Evolutionary conservation across 2,329 filamentous ascomycete species (phyloP).

Genomic region (Bipolaris victoriae): DNA sequence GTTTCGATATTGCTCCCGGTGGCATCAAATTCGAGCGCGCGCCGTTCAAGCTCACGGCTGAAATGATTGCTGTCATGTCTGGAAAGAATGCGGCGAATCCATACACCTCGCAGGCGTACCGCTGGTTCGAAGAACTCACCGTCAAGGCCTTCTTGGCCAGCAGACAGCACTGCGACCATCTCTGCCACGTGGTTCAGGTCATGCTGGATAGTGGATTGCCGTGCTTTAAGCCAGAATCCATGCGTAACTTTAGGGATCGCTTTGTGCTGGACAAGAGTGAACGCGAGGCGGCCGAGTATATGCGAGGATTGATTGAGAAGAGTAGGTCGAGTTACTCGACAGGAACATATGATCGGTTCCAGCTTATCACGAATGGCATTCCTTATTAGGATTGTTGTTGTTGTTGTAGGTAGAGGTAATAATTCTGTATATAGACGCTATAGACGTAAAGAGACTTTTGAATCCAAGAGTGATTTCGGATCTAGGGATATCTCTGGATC

Average conservation of each 20-base stretch:
- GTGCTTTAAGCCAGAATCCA: slow-evolving; percentile 96
- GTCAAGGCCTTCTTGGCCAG: slow-evolving; percentile 93
- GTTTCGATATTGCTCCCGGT: slow-evolving; percentile 97
- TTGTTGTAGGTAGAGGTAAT: too few relatives aligned
- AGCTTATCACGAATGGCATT: slow-evolving; percentile 95
- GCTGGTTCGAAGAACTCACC: slow-evolving; percentile 95
- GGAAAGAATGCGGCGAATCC: slow-evolving; percentile 59
- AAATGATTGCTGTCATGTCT: slow-evolving; percentile 99
- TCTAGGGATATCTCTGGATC: too few relatives aligned
- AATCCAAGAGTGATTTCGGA: too few relatives aligned
- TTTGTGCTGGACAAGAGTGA: slow-evolving; percentile 94
- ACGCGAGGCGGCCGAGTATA: slow-evolving; percentile 91
- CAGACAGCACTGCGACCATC: slow-evolving; percentile 83
- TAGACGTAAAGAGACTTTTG: background rate
- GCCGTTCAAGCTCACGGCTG: slow-evolving; percentile 94
- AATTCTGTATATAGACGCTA: background rate
- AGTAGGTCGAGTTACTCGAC: slow-evolving; percentile 91
- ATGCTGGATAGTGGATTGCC: slow-evolving; percentile 97
- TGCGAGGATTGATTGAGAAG: slow-evolving; percentile 86
- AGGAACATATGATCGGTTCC: slow-evolving; percentile 96
- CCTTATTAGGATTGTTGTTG: slow-evolving; percentile 68
- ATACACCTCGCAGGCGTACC: slow-evolving; percentile 80
- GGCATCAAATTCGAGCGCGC: slow-evolving; percentile 97
- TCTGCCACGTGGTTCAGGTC: slow-evolving; percentile 85
- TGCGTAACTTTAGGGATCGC: slow-evolving; percentile 88